Percentiles rank a stretch among this genome's conserved stretches.
These are phyloP conservation scores for Coemansia sp. DNA, from an alignment of 192 early-diverging fungal species.

Conservation along the genomic window DNA sequence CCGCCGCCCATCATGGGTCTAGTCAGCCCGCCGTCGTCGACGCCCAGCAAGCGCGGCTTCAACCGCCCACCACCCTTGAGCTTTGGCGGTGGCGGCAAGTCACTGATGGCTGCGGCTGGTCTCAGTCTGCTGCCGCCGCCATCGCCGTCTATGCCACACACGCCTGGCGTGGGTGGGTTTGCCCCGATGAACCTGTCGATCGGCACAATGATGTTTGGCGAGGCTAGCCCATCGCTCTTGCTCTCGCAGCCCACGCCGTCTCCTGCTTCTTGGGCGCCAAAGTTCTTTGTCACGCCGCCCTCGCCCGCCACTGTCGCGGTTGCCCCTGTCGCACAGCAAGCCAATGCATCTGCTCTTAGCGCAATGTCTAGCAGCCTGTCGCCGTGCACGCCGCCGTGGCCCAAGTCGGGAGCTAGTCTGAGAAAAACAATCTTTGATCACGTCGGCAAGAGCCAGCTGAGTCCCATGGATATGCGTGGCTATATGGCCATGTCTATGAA, in stretches of 20 bases:
- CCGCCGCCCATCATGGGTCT: slow-evolving; percentile 24
- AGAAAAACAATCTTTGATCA: slow-evolving; percentile 53
- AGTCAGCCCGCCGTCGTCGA: slow-evolving; percentile 39
- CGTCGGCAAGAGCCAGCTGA: slow-evolving; percentile 44
- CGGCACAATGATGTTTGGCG: slow-evolving; percentile 26
- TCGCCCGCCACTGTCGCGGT: slow-evolving; percentile 21
- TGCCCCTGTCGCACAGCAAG: neutral
- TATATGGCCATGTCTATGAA: slow-evolving; percentile 52
- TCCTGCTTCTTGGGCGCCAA: slow-evolving; percentile 30
- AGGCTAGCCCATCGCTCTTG: slow-evolving; percentile 43
- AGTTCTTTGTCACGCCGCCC: slow-evolving; percentile 48
- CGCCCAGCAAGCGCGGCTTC: slow-evolving; percentile 14
- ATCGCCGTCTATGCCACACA: slow-evolving; percentile 39
- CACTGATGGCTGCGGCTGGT: slow-evolving; percentile 9
- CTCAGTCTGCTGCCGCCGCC: slow-evolving; percentile 23
- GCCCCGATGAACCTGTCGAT: slow-evolving; percentile 5
- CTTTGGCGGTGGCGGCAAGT: slow-evolving; percentile 20
- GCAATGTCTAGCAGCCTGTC: slow-evolving; percentile 11
- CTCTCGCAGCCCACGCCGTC: slow-evolving; percentile 35
- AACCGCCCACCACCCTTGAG: slow-evolving; percentile 34
- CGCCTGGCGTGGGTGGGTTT: slow-evolving; percentile 9
- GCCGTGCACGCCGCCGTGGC: slow-evolving; percentile 52
- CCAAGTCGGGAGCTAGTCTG: slow-evolving; percentile 40
- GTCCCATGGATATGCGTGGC: slow-evolving; percentile 51
- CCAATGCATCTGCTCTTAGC: neutral